Evolutionary conservation across 2,329 filamentous ascomycete genomes (phyloP).

Genomic region (Neofusicoccum kwambonambiense): DNA sequence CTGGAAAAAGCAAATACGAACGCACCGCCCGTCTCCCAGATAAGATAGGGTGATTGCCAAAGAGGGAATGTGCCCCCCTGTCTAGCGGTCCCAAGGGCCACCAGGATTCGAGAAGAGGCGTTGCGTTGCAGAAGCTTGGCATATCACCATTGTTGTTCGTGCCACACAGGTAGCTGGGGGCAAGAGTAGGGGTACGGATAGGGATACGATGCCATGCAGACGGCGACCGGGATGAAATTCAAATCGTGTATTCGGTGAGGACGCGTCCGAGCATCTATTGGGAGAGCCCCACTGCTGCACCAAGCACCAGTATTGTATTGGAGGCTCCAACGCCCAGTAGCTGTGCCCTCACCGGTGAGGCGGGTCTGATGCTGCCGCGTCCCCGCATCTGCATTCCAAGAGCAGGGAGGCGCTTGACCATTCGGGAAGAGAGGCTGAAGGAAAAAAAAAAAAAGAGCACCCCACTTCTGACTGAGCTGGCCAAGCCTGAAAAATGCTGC

Average conservation of each 20-base stretch:
- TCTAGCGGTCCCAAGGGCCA: not conserved
- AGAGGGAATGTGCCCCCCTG: slow-evolving; percentile 9
- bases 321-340: slow-evolving; percentile 1
- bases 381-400: not conserved
- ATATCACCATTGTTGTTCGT: not conserved
- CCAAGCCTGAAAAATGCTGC: not conserved
- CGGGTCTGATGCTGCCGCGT: slow-evolving; percentile 11
- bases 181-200: not conserved
- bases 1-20: slow-evolving; percentile 6
- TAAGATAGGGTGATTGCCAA: slow-evolving; percentile 9
- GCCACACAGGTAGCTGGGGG: not conserved
- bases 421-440: not conserved
- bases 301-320: slow-evolving; percentile 6
- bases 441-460: not conserved
- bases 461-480: not conserved
- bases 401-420: not conserved
- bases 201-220: slow-evolving; percentile 8
- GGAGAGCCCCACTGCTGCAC: slow-evolving; percentile 8
- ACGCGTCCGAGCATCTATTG: slow-evolving; percentile 13
- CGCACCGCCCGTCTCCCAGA: slow-evolving; percentile 6
- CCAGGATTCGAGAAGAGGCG: not conserved
- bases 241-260: slow-evolving; percentile 13
- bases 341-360: slow-evolving; percentile 9
- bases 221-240: slow-evolving; percentile 8
- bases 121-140: slow-evolving; percentile 9